phyloP scores from a whole-genome alignment of 2,329 filamentous ascomycete species.

The Tolypocladium amazonense region DNA sequence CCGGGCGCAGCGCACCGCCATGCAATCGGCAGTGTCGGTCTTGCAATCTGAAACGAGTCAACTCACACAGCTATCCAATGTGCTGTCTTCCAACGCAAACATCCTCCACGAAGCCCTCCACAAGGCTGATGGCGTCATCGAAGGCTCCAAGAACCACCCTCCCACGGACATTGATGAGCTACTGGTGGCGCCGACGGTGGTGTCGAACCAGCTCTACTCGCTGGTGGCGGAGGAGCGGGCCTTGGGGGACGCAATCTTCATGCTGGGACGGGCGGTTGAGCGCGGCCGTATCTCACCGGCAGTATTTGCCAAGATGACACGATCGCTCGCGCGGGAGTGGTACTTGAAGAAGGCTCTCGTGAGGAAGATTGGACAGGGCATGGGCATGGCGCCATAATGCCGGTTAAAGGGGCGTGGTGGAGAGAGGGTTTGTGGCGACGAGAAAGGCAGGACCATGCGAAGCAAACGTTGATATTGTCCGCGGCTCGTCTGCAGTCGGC shows the following conservation, averaged over 20 bases:
- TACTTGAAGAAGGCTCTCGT: slow-evolving; percentile 75
- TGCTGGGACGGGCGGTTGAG: slow-evolving; percentile 65
- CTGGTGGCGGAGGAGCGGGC: slow-evolving; percentile 82
- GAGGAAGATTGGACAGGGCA: slow-evolving; percentile 64
- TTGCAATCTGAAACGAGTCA: slow-evolving; percentile 66
- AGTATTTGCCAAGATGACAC: slow-evolving; percentile 71
- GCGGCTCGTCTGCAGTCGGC: background rate
- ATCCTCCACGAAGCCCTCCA: slow-evolving; percentile 69
- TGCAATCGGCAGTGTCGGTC: slow-evolving; percentile 56
- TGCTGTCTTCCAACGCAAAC: slow-evolving; percentile 65
- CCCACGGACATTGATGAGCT: slow-evolving; percentile 80
- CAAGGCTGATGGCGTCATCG: slow-evolving; percentile 69
- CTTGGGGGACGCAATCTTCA: slow-evolving; percentile 77
- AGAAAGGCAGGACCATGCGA: background rate
- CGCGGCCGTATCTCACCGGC: slow-evolving; percentile 57
- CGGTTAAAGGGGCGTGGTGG: background rate
- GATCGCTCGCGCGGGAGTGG: slow-evolving; percentile 66
- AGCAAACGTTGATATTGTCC: background rate
- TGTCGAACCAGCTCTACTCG: slow-evolving; percentile 84
- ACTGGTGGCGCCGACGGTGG: slow-evolving; percentile 85
- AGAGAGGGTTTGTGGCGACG: background rate
- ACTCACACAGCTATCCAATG: slow-evolving; percentile 58
- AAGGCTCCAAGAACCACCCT: slow-evolving; percentile 55
- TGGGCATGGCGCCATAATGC: slow-evolving; percentile 46
- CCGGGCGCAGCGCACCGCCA: slow-evolving; percentile 66